Evolutionary conservation across 2,329 filamentous ascomycete genomes (phyloP).

Genomic region (Aotearoamyces nothofagi): DNA sequence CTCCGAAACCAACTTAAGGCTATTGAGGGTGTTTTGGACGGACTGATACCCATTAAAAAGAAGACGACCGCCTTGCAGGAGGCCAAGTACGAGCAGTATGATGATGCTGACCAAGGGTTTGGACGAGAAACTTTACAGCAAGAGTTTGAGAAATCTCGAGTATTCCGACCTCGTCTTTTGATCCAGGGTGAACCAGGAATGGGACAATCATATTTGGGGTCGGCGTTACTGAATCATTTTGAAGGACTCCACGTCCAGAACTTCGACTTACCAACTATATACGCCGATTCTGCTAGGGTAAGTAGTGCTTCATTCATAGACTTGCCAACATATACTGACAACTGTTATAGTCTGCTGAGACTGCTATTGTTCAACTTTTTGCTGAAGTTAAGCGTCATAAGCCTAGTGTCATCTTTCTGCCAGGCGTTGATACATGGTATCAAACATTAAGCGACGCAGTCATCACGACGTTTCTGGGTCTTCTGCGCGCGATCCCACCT

Average conservation of each 20-base stretch:
- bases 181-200: slow-evolving; percentile 74
- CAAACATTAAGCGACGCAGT: slow-evolving; percentile 40
- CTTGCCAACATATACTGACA: too few relatives aligned
- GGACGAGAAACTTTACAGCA: slow-evolving; percentile 59
- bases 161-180: slow-evolving; percentile 79
- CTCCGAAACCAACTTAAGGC: slow-evolving; percentile 55
- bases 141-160: slow-evolving; percentile 74
- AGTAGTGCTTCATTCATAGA: too few relatives aligned
- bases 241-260: slow-evolving; percentile 91
- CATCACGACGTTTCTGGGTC: slow-evolving; percentile 68
- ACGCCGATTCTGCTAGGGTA: slow-evolving; percentile 67
- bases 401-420: slow-evolving; percentile 89
- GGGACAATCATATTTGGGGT: slow-evolving; percentile 83
- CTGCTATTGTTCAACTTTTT: slow-evolving; percentile 80
- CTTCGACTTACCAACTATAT: slow-evolving; percentile 77
- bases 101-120: slow-evolving; percentile 72
- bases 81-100: slow-evolving; percentile 77
- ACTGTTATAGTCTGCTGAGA: slow-evolving; percentile 34
- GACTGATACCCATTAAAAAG: slow-evolving; percentile 71
- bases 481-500: slow-evolving; percentile 70
- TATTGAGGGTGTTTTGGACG: slow-evolving; percentile 56
- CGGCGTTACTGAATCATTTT: slow-evolving; percentile 76
- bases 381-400: slow-evolving; percentile 88
- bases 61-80: slow-evolving; percentile 83
- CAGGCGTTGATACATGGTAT: slow-evolving; percentile 82